Percentiles rank a stretch among this genome's conserved stretches.
These are phyloP conservation scores for Phytophthora kernoviae DNA, from an alignment of 352 stramenopile genomes.

Conservation along the genomic window DNA sequence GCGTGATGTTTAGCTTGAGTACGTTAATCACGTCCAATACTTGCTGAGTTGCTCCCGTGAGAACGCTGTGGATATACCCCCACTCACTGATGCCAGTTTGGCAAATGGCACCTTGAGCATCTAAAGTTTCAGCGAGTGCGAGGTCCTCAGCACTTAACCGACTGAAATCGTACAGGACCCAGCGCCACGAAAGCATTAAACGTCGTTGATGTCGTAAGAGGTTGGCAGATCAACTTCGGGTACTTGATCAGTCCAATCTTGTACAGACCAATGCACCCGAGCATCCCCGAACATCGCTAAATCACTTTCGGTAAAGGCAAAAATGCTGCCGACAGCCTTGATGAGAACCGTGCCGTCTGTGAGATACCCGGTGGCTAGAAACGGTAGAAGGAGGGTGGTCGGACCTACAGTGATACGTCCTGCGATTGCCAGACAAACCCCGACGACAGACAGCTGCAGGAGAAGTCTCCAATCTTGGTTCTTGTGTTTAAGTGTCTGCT, in stretches of 20 bases:
- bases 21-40: not conserved
- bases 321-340: constrained; percentile 18
- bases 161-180: constrained; percentile 20
- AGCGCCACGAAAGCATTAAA: constrained; percentile 20
- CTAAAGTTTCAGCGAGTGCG: constrained; percentile 12
- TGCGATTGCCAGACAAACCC: constrained; percentile 8
- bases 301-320: constrained; percentile 27
- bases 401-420: constrained; percentile 15
- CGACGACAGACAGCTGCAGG: constrained; percentile 8
- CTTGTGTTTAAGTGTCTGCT: constrained; percentile 4
- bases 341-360: constrained; percentile 21
- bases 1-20: constrained; percentile 1
- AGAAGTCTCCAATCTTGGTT: constrained; percentile 2
- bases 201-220: constrained; percentile 12
- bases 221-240: constrained; percentile 9
- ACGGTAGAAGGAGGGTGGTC: constrained; percentile 11
- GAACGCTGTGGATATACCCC: constrained; percentile 10
- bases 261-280: constrained; percentile 19
- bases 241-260: constrained; percentile 29
- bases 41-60: constrained; percentile 3
- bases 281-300: constrained; percentile 22
- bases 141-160: constrained; percentile 23
- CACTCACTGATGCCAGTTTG: constrained; percentile 12
- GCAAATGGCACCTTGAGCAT: constrained; percentile 6
- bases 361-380: constrained; percentile 14